Percentiles rank a stretch among this genome's conserved stretches.
phyloP scores from a whole-genome alignment of 768 basidiomycete species.

The Tulasnella sp. region DNA sequence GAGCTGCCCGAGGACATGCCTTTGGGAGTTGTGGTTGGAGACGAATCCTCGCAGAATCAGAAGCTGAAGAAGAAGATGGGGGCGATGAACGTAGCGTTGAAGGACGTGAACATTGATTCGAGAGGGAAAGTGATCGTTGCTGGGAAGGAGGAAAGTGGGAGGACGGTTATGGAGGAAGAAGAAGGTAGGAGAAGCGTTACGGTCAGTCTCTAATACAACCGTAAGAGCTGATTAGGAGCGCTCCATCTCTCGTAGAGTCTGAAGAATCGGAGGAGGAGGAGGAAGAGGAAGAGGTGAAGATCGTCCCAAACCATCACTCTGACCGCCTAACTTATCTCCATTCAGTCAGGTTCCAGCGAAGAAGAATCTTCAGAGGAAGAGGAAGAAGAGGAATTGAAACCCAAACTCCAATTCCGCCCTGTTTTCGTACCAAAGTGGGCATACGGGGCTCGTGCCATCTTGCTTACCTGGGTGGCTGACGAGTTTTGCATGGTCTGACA shows the following conservation, averaged over 20 bases:
- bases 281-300: neutral
- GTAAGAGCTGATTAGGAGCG: neutral
- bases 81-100: conserved; percentile 68
- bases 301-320: neutral
- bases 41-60: conserved; percentile 50
- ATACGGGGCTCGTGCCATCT: neutral
- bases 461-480: neutral
- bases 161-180: conserved; percentile 56
- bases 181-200: neutral
- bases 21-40: conserved; percentile 46
- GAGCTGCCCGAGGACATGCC: conserved; percentile 55
- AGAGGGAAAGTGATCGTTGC: conserved; percentile 78
- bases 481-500: conserved; percentile 36
- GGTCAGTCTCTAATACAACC: neutral
- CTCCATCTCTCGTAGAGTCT: conserved; percentile 36
- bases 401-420: conserved; percentile 78
- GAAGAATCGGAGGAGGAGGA: conserved; percentile 37
- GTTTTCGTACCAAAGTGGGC: conserved; percentile 92
- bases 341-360: conserved; percentile 62
- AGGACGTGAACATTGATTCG: conserved; percentile 74
- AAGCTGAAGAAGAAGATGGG: conserved; percentile 40
- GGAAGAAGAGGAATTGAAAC: conserved; percentile 73
- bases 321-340: neutral
- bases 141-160: conserved; percentile 72
- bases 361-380: conserved; percentile 75